Base-by-base conservation (phyloP, 208 protist genomes). In the Acanthamoeba comandoni region DNA sequence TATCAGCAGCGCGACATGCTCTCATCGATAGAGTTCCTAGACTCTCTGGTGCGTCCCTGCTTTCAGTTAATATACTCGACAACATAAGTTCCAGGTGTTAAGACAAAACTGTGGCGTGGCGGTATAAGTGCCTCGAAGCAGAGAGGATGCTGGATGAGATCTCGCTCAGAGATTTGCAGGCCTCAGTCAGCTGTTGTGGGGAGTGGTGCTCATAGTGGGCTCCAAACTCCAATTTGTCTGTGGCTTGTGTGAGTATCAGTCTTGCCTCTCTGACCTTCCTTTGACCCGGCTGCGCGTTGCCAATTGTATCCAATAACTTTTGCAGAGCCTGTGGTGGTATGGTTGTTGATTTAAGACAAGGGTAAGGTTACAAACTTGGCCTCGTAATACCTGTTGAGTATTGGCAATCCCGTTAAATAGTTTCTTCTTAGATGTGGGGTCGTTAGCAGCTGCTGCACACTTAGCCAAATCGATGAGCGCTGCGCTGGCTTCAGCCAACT, bases 401-500 rank as follows among this genome's bases (percentile, higher is more conserved):
- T 35, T 51, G 3, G 80, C 80, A 0, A 64, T 64, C 48, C 58
- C n/a, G 22, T 85, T 64, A 7, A 89, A 31, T 29, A 89, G 80
- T 22, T 15, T 71, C 58, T 71, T 71, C 80, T 89, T 89, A 22
- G 49, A 51, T 0, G 24, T 57, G 15, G 22, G 22, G 22, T 71
- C 80, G 55, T 64, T 26, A 5, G 58, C 62, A 22, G 60, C n/a
- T 5, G 80, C 80, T 5, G 58, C 55, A 1, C 48, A 52, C 62
- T 89, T 89, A 31, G 80, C 80, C 12, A 51, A 39, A 26, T 62
- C 48, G 48, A 89, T 89, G 58, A 89, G 39, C 2, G 48, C 39
- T 29, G 80, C 80, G 60, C 80, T 64, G 43, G 58, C 35, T 39
- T 89, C 58, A 51, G 80, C 60, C 58, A 89, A 43, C 48, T 89